These are phyloP conservation scores for Ustilago shanxiensis DNA, from an alignment of 1,284 basidiomycete genomes.

Conservation along the genomic window DNA sequence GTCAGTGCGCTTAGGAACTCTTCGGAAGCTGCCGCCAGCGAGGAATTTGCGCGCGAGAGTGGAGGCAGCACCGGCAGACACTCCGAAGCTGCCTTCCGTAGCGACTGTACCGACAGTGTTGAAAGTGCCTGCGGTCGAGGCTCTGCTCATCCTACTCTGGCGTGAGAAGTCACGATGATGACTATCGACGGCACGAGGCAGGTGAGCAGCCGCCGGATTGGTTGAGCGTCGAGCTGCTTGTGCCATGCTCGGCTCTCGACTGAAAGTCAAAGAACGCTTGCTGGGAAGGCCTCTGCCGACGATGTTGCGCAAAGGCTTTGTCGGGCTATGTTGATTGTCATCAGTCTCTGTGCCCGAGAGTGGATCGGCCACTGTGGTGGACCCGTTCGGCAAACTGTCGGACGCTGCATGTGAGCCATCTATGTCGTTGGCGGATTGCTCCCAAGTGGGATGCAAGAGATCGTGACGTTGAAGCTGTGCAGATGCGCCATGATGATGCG, in stretches of 20 bases:
- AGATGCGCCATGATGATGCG: background rate
- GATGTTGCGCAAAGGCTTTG: constrained; percentile 10
- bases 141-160: constrained; percentile 55
- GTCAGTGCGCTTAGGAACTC: constrained; percentile 13
- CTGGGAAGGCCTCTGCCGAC: constrained; percentile 36
- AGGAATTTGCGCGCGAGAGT: constrained; percentile 34
- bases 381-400: background rate
- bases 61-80: constrained; percentile 32
- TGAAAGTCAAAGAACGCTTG: constrained; percentile 43
- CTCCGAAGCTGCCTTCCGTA: constrained; percentile 60
- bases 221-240: constrained; percentile 4
- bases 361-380: constrained; percentile 2
- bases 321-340: constrained; percentile 1
- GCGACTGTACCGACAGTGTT: constrained; percentile 55
- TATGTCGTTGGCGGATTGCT: constrained; percentile 10
- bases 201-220: constrained; percentile 9
- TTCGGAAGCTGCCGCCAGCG: constrained; percentile 32
- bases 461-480: constrained; percentile 2
- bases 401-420: background rate
- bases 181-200: constrained; percentile 22
- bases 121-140: constrained; percentile 54
- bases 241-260: constrained; percentile 11
- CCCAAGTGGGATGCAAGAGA: constrained; percentile 37
- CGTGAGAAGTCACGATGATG: constrained; percentile 51
- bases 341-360: background rate